Evolutionary conservation across 148 eudicot genomes (phyloP).

Genomic region (Tetragonia tetragonoides): DNA sequence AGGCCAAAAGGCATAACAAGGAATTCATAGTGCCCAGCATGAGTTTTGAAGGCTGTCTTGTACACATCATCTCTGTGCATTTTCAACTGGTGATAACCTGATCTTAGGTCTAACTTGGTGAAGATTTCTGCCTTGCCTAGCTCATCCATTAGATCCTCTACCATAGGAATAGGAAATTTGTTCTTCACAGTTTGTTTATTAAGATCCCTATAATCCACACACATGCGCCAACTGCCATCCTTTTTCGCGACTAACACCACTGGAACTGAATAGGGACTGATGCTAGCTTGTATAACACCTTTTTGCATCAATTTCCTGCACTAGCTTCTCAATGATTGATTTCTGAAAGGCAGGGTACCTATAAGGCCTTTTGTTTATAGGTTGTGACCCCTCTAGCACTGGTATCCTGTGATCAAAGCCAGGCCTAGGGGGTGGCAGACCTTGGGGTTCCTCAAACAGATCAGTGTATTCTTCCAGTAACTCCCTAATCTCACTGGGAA

Average conservation of each 20-base stretch:
- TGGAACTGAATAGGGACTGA: not conserved
- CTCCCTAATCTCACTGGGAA: too few relatives aligned
- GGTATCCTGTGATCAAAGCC: too few relatives aligned
- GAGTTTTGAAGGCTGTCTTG: slow-evolving; percentile 15
- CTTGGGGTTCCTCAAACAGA: too few relatives aligned
- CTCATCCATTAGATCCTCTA: too few relatives aligned
- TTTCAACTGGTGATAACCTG: slow-evolving; percentile 14
- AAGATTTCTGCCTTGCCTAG: too few relatives aligned
- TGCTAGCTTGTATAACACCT: not conserved
- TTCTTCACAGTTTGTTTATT: not conserved
- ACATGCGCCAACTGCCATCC: not conserved
- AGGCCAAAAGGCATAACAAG: slow-evolving; percentile 12
- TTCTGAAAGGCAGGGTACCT: too few relatives aligned
- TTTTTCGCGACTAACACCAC: not conserved
- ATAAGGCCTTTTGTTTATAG: too few relatives aligned
- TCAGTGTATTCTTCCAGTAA: too few relatives aligned
- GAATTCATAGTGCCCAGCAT: slow-evolving; percentile 6
- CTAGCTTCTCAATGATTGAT: not conserved
- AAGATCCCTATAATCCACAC: not conserved
- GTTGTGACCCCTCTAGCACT: too few relatives aligned
- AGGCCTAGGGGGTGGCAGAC: too few relatives aligned
- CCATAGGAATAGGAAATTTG: too few relatives aligned
- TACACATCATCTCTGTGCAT: not conserved
- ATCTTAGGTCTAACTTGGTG: not conserved
- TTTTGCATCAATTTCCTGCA: not conserved